Base-by-base conservation (phyloP, 2,329 filamentous ascomycete species). In the Pezizomycotina sp. region DNA sequence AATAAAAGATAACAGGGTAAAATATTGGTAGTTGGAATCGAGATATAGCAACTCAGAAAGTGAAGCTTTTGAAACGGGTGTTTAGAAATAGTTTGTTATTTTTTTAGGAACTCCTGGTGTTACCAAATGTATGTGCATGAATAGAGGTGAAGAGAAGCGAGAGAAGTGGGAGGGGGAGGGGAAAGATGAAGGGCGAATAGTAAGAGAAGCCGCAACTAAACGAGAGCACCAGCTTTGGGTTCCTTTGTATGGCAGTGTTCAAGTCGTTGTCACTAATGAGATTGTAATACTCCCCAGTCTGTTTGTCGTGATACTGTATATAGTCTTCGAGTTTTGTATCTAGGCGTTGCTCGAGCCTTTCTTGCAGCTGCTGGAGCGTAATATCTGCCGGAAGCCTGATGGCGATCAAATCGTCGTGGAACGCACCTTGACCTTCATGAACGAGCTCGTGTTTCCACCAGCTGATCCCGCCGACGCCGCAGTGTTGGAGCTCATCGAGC, bases 351-450 rank as follows among this genome's bases (percentile, higher is more conserved):
- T 72, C 69, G 42, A 95, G 73, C 59, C 89, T 92, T 48, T 83
- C 76, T 50, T 77, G 76, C 6, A 98, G 66, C 43, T 82, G 77
- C 34, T 69, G 64, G 56, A 76, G 89, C 35, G 68, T 68, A 50
- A 91, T 82, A 36, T 91, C 78, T 1, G 69, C 68, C 0, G 86
- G 77, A 36, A 95, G 81, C 21, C 84, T 75, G 51, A 98, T 83
- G 27, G 89, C 79, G 48, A 93, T 86, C 38, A 91, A 71, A 48
- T 93, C 86, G 43, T 84, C 77, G 47, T 86, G 79, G 61, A 93
- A 61, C 80, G 89, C 35, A 93, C 77, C 61, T 95, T 95, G 55
- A 95, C 79, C 58, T 93, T 95, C 62, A 93, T 76, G 3, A 71
- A 68, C 5, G 41, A 19, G 10, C 41, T 66, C 60, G 5, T 60